A percentile compares a stretch with the other conserved stretches of the same genome.
phyloP scores from a whole-genome alignment of 345 rosid genomes.

The Punica granatum region DNA sequence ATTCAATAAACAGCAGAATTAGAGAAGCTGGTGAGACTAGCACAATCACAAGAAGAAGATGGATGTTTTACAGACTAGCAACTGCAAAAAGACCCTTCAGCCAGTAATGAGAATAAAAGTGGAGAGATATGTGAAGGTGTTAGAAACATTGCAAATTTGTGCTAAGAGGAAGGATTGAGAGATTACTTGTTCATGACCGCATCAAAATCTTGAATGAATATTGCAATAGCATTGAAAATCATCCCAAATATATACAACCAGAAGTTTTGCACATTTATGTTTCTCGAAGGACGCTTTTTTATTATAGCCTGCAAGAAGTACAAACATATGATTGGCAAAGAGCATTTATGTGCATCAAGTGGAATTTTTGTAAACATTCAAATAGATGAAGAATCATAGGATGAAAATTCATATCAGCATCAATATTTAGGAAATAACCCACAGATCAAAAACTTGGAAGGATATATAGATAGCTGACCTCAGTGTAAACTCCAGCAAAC shows the following conservation, averaged over 20 bases:
- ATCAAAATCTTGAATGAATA: constrained; percentile 81
- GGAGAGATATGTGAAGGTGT: neutral
- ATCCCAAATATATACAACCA: constrained; percentile 94
- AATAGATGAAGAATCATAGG: neutral
- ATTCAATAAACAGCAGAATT: constrained; percentile 4
- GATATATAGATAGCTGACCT: constrained; percentile 31
- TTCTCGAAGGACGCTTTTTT: constrained; percentile 86
- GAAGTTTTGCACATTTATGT: constrained; percentile 91
- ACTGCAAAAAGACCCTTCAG: neutral
- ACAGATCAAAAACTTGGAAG: constrained; percentile 3
- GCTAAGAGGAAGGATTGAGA: constrained; percentile 13
- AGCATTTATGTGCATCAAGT: neutral
- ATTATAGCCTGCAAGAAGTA: constrained; percentile 76
- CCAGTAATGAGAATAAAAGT: neutral
- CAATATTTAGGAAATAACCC: neutral
- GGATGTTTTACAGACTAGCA: neutral
- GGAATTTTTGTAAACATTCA: neutral
- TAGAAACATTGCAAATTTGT: neutral
- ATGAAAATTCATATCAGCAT: neutral
- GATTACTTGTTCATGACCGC: constrained; percentile 82
- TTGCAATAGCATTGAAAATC: constrained; percentile 90
- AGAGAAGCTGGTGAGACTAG: neutral
- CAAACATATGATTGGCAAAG: constrained; percentile 8
- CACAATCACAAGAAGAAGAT: neutral
- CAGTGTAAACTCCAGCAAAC: constrained; percentile 96